Evolutionary conservation across 2,329 filamentous ascomycete genomes (phyloP), one percentile per base, ranked within the genome.

Genomic region (Aspergillus oerlinghausenensis): DNA sequence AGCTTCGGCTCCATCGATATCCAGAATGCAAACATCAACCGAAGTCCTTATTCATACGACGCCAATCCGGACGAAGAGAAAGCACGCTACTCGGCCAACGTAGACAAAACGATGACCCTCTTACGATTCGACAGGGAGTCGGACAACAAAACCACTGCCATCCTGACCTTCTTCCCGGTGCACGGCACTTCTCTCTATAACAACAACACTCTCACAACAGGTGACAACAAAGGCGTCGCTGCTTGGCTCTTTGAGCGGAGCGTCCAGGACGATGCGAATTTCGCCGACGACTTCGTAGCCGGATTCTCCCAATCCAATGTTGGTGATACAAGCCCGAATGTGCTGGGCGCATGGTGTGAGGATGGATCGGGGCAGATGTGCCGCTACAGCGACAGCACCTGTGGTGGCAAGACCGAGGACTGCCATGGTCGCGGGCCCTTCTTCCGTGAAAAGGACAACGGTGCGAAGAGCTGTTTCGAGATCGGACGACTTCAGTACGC

Each of bases 171-270:
- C 90, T 96, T 93, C 71, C 85, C 93, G 2, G 89, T 92, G 0
- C 93, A 97, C 71, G 92, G 92, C 49, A 97, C 93, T 0, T 96
- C 91, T 0, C 84, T 97, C 73, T 84, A 92, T 25, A 88, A 89
- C 54, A 97, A 97, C 75, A 96, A 96, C 74, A 97, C 92, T 0
- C 80, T 96, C 14, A 84, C 94, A 51, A 87, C 92, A 2, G 93
- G 90, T n/a, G 93, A 97, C 73, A 97, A 97, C 78, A 97, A 97
- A 76, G 93, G 93, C 11, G 90, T 96, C 6, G 92, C 93, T 2
- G 89, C 92, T 0, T 88, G 88, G 69, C 78, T 96, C 11, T 87
- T 97, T 53, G 93, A 97, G 70, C 83, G 88, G 62, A 86, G 83
- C 52, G 80, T 88, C 50, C 70, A 76, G 2, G 74, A 72, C n/a